These are phyloP conservation scores for Tolypocladium amazonense DNA, from an alignment of 2,329 filamentous ascomycete species.

Conservation along the genomic window DNA sequence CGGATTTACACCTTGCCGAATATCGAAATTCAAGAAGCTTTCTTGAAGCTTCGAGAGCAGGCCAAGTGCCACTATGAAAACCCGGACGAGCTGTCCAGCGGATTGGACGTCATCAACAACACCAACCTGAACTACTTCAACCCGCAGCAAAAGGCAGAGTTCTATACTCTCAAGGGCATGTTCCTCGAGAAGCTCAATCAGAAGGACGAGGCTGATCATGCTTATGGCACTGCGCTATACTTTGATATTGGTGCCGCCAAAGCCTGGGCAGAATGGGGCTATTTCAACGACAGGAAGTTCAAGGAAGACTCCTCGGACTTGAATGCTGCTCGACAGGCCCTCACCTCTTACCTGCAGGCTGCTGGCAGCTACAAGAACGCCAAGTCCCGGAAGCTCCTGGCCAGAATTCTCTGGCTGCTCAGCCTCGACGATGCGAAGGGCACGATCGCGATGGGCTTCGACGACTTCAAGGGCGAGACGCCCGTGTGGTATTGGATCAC, in stretches of 20 bases:
- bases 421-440: slow-evolving; percentile 86
- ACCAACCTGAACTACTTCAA: slow-evolving; percentile 99
- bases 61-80: slow-evolving; percentile 99
- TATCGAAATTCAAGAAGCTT: slow-evolving; percentile 98
- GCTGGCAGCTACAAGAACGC: slow-evolving; percentile 94
- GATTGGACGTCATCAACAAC: slow-evolving; percentile 97
- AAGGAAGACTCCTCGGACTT: slow-evolving; percentile 80
- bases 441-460: slow-evolving; percentile 74
- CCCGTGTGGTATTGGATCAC: slow-evolving; percentile 99
- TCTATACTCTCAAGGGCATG: slow-evolving; percentile 99
- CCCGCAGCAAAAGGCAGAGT: slow-evolving; percentile 90
- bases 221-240: slow-evolving; percentile 89
- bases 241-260: slow-evolving; percentile 94
- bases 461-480: slow-evolving; percentile 94
- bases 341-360: slow-evolving; percentile 93
- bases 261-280: slow-evolving; percentile 98
- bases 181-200: slow-evolving; percentile 91
- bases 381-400: slow-evolving; percentile 88
- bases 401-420: slow-evolving; percentile 87
- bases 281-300: slow-evolving; percentile 94
- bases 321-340: slow-evolving; percentile 75
- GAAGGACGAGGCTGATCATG: slow-evolving; percentile 82
- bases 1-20: slow-evolving; percentile 98
- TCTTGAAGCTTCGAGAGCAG: slow-evolving; percentile 96
- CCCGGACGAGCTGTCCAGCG: slow-evolving; percentile 78